Evolutionary conservation across 495 filamentous ascomycete genomes (phyloP).

Genomic region (Annulohypoxylon nitens): DNA sequence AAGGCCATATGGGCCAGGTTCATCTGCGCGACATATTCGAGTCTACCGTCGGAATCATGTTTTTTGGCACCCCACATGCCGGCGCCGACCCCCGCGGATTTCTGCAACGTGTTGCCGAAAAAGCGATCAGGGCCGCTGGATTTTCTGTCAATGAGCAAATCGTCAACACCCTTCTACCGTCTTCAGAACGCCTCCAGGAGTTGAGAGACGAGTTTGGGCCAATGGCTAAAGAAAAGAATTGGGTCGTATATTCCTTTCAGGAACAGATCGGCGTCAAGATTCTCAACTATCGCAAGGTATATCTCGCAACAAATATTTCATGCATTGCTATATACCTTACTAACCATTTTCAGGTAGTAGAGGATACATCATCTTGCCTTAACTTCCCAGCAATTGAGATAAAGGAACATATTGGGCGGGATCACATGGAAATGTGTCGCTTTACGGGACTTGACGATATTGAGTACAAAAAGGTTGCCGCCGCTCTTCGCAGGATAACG

Average conservation of each 20-base stretch:
- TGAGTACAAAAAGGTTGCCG: background rate
- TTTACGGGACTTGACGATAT: background rate
- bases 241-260: background rate
- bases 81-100: background rate
- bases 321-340: background rate
- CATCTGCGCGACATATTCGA: background rate
- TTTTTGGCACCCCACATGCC: background rate
- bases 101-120: background rate
- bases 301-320: background rate
- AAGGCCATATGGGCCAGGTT: background rate
- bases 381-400: background rate
- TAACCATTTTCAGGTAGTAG: background rate
- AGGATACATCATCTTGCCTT: background rate
- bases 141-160: conserved; percentile 2
- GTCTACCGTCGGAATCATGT: background rate
- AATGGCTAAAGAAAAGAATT: background rate
- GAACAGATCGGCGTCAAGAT: background rate
- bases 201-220: background rate
- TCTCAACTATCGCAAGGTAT: background rate
- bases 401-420: background rate
- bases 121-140: background rate
- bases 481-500: background rate
- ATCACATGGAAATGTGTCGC: background rate
- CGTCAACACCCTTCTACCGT: background rate
- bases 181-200: background rate